Base-by-base conservation (phyloP, 345 rosid species). In the Luvunga scandens region DNA sequence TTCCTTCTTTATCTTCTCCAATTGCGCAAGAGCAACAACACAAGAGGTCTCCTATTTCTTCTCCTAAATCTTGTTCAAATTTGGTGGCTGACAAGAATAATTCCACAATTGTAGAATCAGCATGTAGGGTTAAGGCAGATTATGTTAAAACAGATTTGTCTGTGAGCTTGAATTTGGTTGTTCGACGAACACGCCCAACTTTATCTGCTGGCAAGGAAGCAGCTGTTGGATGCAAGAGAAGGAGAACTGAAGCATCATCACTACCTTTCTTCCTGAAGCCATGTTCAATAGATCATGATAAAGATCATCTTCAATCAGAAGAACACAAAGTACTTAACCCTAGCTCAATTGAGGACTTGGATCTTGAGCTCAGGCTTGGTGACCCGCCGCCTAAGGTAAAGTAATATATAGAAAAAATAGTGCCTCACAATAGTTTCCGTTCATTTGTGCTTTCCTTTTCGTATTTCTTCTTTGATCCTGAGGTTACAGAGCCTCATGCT, bases 311-410 rank as follows among this genome's bases (percentile, higher is more conserved):
- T 25, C 78, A 70, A 77, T 76, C 82, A 57, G 89, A 87, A 74
- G 83, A 80, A 66, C 62, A 69, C 42, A 86, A 86, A 53, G 7
- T 53, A 77, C 86, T 82, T 24, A 85, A 84, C 76, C 82, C 82
- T 73, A 80, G 79, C 76, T 73, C 80, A 9, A 76, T 79, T 67
- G 93, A 93, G 76, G 98, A 91, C 31, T 70, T 95, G 82, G 98
- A 95, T 89, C 98, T 95, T 73, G 98, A 95, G 85, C 98, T 95
- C 74, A 87, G 98, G 85, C 97, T 95, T 50, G 98, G 97, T 8
- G 73, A 84, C 66, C 87, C 84, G 69, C 91, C 91, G 27, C 57
- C 57, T 18, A 89, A 89, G 91, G 87, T 83, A 81, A 90, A 83
- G 59, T 84, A 85, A 85, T 67, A 65, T 63, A 71, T 63, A 69